These are phyloP conservation scores for Elongisporangium prolatum DNA, from an alignment of 352 stramenopile genomes.

Conservation along the genomic window DNA sequence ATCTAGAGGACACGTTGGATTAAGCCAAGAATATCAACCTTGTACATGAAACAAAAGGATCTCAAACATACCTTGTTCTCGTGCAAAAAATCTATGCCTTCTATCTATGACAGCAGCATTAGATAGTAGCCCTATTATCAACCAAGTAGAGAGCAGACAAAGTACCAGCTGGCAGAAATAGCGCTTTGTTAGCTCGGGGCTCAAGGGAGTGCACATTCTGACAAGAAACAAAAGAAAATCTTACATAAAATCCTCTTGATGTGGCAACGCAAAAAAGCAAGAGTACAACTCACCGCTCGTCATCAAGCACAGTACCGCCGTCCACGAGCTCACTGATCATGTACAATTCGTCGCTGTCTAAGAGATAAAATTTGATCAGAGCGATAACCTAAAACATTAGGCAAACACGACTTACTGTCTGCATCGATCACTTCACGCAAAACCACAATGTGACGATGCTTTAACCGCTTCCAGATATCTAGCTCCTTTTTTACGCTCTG, in stretches of 20 bases:
- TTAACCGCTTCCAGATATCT: conserved; percentile 96
- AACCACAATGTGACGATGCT: conserved; percentile 93
- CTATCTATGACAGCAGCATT: conserved; percentile 35
- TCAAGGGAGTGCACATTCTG: conserved; percentile 66
- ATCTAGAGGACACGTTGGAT: conserved; percentile 24
- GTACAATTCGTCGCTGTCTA: conserved; percentile 74
- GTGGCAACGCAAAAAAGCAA: not conserved
- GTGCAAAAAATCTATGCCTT: conserved; percentile 78
- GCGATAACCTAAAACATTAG: not conserved
- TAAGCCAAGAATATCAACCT: no score
- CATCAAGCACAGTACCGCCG: conserved; percentile 59
- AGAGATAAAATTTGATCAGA: not conserved
- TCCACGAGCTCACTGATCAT: conserved; percentile 84
- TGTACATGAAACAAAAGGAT: no score
- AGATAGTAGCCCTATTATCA: no score
- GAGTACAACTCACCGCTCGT: conserved; percentile 38
- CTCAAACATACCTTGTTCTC: conserved; percentile 57
- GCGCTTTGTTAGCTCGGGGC: conserved; percentile 46
- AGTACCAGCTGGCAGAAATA: conserved; percentile 80
- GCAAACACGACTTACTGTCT: conserved; percentile 33
- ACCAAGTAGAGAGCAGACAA: no score
- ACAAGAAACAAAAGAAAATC: not conserved
- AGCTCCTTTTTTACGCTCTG: conserved; percentile 91
- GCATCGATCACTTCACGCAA: conserved; percentile 96
- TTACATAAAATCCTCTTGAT: not conserved